A percentile compares a stretch with the other conserved stretches of the same genome.
Evolutionary conservation across 331 rosid species (phyloP).

Genomic region (Quercus phellos): DNA sequence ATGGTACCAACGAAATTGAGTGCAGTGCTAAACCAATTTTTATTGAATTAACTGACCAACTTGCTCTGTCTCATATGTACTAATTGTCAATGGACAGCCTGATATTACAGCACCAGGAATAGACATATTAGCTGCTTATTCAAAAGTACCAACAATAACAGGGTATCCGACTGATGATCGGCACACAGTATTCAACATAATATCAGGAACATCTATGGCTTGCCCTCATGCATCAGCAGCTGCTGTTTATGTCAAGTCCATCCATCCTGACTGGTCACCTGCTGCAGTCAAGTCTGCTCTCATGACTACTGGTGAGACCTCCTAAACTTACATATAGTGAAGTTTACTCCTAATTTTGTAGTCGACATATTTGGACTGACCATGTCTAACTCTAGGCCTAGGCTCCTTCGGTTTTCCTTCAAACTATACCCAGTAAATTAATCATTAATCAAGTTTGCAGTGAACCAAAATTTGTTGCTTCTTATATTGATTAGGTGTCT

Average conservation of each 20-base stretch:
- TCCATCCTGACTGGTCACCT: constrained; percentile 88
- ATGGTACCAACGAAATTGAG: too few relatives aligned
- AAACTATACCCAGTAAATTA: not conserved
- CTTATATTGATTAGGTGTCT: not conserved
- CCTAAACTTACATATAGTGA: not conserved
- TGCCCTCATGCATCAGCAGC: constrained; percentile 76
- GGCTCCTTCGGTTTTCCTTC: not conserved
- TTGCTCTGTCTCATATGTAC: not conserved
- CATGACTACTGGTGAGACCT: constrained; percentile 72
- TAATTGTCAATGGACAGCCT: constrained; percentile 44
- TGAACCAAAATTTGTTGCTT: too few relatives aligned
- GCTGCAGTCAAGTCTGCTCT: constrained; percentile 91
- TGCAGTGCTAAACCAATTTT: too few relatives aligned
- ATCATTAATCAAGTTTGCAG: not conserved
- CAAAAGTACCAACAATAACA: constrained; percentile 42
- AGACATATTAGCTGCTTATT: constrained; percentile 67
- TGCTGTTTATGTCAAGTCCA: constrained; percentile 75
- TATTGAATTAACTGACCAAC: too few relatives aligned
- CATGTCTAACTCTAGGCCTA: not conserved
- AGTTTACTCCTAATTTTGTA: not conserved
- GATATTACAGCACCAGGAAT: constrained; percentile 80
- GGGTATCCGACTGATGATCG: constrained; percentile 38
- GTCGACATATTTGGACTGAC: not conserved
- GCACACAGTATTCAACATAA: constrained; percentile 38
- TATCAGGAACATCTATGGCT: constrained; percentile 90